Percentiles rank a stretch among this genome's conserved stretches.
phyloP scores from a whole-genome alignment of 2,329 filamentous ascomycete species.

The Arthrobotrys iridis region DNA sequence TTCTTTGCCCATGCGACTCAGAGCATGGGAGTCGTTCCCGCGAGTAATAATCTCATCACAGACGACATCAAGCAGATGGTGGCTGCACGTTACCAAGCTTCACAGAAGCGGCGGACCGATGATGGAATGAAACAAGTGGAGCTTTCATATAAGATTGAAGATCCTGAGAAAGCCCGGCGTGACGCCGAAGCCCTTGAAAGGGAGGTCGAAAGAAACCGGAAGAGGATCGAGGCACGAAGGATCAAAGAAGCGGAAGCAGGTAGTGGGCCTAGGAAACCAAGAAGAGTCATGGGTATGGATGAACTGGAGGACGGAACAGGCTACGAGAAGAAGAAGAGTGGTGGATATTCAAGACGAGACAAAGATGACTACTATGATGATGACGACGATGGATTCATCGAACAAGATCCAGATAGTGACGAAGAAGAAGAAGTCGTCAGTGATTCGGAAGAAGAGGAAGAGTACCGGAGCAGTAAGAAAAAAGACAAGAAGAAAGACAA shows the following conservation, averaged over 20 bases:
- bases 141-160: constrained; percentile 58
- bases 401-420: constrained; percentile 60
- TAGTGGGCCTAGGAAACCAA: constrained; percentile 60
- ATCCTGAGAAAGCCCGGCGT: constrained; percentile 71
- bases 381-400: constrained; percentile 65
- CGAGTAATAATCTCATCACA: constrained; percentile 71
- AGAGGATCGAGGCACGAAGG: constrained; percentile 68
- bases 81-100: constrained; percentile 66
- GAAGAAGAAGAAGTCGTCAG: constrained; percentile 60
- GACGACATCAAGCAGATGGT: constrained; percentile 71
- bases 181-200: constrained; percentile 69
- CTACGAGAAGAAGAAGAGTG: constrained; percentile 62
- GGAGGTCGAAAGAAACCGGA: constrained; percentile 61
- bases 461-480: constrained; percentile 58
- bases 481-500: constrained; percentile 53
- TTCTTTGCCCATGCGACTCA: constrained; percentile 72
- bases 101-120: constrained; percentile 63
- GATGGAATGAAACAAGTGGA: constrained; percentile 54
- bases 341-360: constrained; percentile 65
- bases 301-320: constrained; percentile 70
- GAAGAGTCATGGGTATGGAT: constrained; percentile 66
- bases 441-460: constrained; percentile 56
- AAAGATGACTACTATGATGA: constrained; percentile 68
- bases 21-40: constrained; percentile 68
- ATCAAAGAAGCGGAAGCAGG: constrained; percentile 66